Base-by-base conservation (phyloP, 169 alveolate genomes). In the Plasmodium vivax region DNA sequence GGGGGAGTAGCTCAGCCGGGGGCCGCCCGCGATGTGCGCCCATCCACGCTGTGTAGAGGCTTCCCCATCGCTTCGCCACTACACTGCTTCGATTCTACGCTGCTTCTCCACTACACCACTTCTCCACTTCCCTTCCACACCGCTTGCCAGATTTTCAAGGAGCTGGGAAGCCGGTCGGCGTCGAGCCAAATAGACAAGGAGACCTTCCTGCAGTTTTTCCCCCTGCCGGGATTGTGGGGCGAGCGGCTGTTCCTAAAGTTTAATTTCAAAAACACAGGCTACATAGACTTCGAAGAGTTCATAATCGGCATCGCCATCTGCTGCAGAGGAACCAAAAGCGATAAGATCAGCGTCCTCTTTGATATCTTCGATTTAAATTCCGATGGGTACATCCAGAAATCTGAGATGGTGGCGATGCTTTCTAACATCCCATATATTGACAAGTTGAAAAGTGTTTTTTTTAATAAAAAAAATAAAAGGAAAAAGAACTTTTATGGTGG, bases 221-320 rank as follows among this genome's bases (percentile, higher is more conserved):
- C 97, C 19, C 92, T 97, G 8, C 98, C 98, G 1, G 98, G 98
- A 3, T 95, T 97, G 14, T 97, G 98, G 98, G 98, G 98, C 4
- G 98, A 97, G 87, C 97, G 98, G 43, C 92, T 97, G 36, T 97
- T 97, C 68, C 95, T 96, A 30, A 88, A 95, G 45, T 97, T 97
- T 85, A 97, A 97, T 79, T 92, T 71, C 51, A 96, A 96, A 74
- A 95, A 93, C 96, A 92, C 97, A 9, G 97, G 97, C 3, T 58
- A 82, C 30, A 97, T 97, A 58, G 98, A 97, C 80, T 93, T 93
- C 71, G 98, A 96, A n/a, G 98, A 97, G 58, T 97, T 97, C 84
- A 68, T 97, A 41, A 83, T 94, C 19, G 98, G 98, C 41, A 95
- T 97, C 12, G 96, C 98, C 2, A 94, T 96, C 41, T 97, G 98